Evolutionary conservation across 2,329 filamentous ascomycete species (phyloP).

Genomic region (Berkeleyomyces basicola): DNA sequence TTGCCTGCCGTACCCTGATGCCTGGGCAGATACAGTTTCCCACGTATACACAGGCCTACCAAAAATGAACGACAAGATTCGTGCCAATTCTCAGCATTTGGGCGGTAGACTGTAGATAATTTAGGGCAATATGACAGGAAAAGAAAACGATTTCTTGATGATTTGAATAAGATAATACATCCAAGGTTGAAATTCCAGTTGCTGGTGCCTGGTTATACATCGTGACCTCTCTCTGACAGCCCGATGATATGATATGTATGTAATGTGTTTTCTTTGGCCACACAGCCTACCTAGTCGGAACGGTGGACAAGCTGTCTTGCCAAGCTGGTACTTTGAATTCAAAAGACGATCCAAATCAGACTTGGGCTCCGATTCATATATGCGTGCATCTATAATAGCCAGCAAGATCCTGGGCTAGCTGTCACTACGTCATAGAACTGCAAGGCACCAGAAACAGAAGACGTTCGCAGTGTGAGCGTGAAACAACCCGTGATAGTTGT

Average conservation of each 20-base stretch:
- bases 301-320: too few species aligned
- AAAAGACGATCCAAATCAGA: too few species aligned
- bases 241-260: too few species aligned
- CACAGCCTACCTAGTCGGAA: too few species aligned
- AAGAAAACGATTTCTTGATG: neutral
- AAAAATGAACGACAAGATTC: slow-evolving; percentile 29
- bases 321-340: too few species aligned
- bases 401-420: neutral
- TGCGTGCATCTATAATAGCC: too few species aligned
- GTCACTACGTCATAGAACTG: neutral
- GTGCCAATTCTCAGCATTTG: slow-evolving; percentile 37
- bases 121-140: neutral
- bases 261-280: too few species aligned
- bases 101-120: slow-evolving; percentile 29
- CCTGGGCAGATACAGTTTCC: slow-evolving; percentile 37
- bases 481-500: neutral
- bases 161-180: neutral
- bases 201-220: neutral
- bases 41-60: slow-evolving; percentile 38
- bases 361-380: too few species aligned
- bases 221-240: too few species aligned
- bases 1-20: slow-evolving; percentile 38
- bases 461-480: neutral
- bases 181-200: too few species aligned
- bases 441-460: neutral